A percentile compares a stretch with the other conserved stretches of the same genome.
phyloP scores from a whole-genome alignment of 169 alveolate species.

The Eimeria falciformis region DNA sequence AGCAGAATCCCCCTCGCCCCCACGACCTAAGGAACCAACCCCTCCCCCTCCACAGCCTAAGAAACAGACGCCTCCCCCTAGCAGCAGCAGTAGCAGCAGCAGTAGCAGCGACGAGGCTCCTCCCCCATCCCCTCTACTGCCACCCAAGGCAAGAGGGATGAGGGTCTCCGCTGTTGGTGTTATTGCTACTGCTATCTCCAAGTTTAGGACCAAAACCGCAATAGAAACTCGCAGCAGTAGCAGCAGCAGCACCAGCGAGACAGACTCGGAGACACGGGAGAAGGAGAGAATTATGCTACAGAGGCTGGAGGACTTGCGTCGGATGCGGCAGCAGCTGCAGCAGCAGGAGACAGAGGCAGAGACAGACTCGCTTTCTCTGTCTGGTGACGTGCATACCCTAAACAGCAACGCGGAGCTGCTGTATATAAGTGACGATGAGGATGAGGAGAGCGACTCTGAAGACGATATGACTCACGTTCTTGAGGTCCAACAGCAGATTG shows the following conservation, averaged over 20 bases:
- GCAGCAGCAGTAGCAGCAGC: slow-evolving; percentile 61
- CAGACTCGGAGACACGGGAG: slow-evolving; percentile 52
- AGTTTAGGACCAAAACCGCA: not conserved
- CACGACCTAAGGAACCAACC: not conserved
- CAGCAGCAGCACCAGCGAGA: slow-evolving; percentile 42
- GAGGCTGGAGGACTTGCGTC: not conserved
- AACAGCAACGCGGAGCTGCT: slow-evolving; percentile 15
- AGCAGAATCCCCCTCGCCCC: not conserved
- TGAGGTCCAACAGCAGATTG: no score
- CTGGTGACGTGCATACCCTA: not conserved
- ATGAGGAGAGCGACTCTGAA: not conserved
- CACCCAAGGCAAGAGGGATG: slow-evolving; percentile 18
- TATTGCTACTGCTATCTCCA: not conserved
- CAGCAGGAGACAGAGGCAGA: slow-evolving; percentile 13
- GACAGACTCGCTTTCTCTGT: slow-evolving; percentile 10
- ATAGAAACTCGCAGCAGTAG: slow-evolving; percentile 2
- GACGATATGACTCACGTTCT: no score
- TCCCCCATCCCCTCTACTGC: slow-evolving; percentile 30
- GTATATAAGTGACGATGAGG: not conserved
- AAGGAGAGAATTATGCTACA: not conserved
- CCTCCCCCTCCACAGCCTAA: not conserved
- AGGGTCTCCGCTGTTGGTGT: not conserved
- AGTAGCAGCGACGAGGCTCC: slow-evolving; percentile 22
- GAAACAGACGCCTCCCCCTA: slow-evolving; percentile 6
- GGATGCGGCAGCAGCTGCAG: slow-evolving; percentile 35